Conservation (phyloP, 192 early-diverging fungal species). For the Coemansia javaensis region DNA sequence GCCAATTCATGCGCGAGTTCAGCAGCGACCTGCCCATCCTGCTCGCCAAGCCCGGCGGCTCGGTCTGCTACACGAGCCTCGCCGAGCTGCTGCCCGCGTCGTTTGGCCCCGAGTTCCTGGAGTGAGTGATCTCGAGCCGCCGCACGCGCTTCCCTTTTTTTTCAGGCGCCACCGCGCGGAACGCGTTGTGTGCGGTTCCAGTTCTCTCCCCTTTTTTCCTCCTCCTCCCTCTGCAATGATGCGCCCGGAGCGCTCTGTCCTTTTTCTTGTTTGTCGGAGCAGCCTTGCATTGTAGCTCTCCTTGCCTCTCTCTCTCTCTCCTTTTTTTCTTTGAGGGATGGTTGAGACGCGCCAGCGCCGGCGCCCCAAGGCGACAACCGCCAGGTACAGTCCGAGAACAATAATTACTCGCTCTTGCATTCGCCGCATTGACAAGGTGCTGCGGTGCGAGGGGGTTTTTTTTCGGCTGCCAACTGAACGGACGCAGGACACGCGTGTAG, state of each 20-base stretch:
- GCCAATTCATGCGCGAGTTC: conserved; percentile 81
- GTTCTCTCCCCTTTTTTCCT: too few species aligned
- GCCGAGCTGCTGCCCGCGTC: conserved; percentile 60
- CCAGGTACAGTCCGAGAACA: conserved; percentile 17
- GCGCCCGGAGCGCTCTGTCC: too few species aligned
- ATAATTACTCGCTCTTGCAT: not conserved
- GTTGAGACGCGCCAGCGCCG: conserved; percentile 46
- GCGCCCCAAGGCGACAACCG: conserved; percentile 43
- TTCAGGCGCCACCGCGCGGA: not conserved
- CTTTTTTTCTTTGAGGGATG: conserved; percentile 13
- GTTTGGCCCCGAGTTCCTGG: conserved; percentile 65
- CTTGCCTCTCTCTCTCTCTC: not conserved
- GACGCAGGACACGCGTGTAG: too few species aligned
- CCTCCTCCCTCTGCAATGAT: too few species aligned
- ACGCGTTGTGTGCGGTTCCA: not conserved
- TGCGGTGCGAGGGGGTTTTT: too few species aligned
- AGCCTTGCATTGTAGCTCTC: too few species aligned
- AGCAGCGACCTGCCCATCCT: conserved; percentile 62
- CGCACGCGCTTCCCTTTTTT: too few species aligned
- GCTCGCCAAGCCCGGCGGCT: conserved; percentile 54
- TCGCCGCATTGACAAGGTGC: not conserved
- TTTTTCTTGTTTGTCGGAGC: not conserved
- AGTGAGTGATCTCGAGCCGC: conserved; percentile 1
- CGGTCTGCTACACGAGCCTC: conserved; percentile 49
- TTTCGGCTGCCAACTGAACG: too few species aligned